A percentile compares a stretch with the other conserved stretches of the same genome.
Evolutionary conservation across 192 early-diverging fungal species (phyloP).

Genomic region (Spinellus fusiger): DNA sequence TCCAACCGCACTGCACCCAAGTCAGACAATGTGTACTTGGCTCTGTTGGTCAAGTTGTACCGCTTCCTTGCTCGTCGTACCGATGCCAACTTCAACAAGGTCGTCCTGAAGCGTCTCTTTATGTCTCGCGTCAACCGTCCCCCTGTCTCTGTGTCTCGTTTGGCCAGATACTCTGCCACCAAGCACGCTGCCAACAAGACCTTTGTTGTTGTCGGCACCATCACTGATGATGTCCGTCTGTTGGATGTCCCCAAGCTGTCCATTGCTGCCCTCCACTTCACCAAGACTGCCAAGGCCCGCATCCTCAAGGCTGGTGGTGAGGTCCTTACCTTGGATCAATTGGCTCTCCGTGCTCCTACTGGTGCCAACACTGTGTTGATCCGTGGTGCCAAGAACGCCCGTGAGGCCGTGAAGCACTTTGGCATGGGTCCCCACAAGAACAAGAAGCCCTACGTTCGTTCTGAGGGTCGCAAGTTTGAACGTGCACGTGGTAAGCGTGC

Average conservation of each 20-base stretch:
- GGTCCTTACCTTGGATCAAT: conserved; percentile 96
- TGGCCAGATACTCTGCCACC: conserved; percentile 70
- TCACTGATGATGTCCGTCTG: conserved; percentile 95
- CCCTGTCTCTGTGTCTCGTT: conserved; percentile 88
- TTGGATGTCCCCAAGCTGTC: conserved; percentile 92
- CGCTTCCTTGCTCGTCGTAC: conserved; percentile 99
- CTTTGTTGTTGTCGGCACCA: conserved; percentile 91
- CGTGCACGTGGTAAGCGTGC: conserved; percentile 98
- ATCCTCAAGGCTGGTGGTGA: conserved; percentile 99
- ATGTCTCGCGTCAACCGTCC: conserved; percentile 98
- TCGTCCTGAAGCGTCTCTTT: conserved; percentile 95
- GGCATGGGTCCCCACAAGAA: conserved; percentile 55
- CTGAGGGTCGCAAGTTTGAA: conserved; percentile 99
- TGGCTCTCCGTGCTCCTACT: conserved; percentile 95
- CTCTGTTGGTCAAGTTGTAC: conserved; percentile 99
- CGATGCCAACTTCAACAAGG: conserved; percentile 98
- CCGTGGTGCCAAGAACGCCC: conserved; percentile 90
- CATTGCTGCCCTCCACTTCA: conserved; percentile 92
- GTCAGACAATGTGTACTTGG: conserved; percentile 95
- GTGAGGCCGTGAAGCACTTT: conserved; percentile 99
- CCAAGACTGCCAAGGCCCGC: conserved; percentile 92
- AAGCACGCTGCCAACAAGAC: conserved; percentile 61
- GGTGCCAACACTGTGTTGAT: conserved; percentile 94
- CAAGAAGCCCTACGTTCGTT: conserved; percentile 85
- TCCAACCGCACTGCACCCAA: conserved; percentile 81